These are phyloP conservation scores for Obba rivulosa DNA, from an alignment of 768 basidiomycete species.

Conservation along the genomic window DNA sequence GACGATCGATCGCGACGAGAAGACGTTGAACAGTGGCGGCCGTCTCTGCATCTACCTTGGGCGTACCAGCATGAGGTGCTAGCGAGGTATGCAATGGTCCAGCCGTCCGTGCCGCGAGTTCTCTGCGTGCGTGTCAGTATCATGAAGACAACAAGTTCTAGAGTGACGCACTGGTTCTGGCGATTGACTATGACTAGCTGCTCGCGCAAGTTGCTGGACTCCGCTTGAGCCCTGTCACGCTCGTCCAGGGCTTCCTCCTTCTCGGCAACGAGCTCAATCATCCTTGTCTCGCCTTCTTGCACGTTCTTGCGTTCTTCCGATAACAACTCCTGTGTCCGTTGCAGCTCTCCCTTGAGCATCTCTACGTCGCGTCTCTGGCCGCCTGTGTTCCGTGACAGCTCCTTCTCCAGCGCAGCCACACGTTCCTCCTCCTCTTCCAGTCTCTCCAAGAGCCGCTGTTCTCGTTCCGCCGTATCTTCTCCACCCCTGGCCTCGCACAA, in stretches of 20 bases:
- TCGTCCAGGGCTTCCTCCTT: constrained; percentile 44
- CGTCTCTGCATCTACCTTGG: constrained; percentile 8
- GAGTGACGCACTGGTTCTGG: background rate
- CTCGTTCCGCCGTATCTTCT: constrained; percentile 38
- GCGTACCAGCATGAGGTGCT: background rate
- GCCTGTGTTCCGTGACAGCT: constrained; percentile 38
- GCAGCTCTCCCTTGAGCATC: constrained; percentile 32
- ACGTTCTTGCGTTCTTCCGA: constrained; percentile 35
- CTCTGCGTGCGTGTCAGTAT: background rate
- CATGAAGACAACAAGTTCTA: background rate
- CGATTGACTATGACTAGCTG: background rate
- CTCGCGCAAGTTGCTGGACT: background rate
- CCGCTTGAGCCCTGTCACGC: background rate
- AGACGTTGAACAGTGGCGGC: constrained; percentile 37
- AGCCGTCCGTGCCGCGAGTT: background rate
- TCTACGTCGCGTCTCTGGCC: constrained; percentile 10
- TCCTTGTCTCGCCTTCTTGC: constrained; percentile 36
- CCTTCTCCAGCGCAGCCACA: constrained; percentile 50
- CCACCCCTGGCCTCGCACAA: constrained; percentile 34
- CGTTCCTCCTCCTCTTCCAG: constrained; percentile 72
- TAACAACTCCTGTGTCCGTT: constrained; percentile 28
- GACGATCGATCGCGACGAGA: constrained; percentile 56
- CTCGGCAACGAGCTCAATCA: constrained; percentile 44
- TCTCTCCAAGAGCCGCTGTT: constrained; percentile 55
- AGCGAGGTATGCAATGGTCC: background rate